A percentile compares a stretch with the other conserved stretches of the same genome.
Evolutionary conservation across 805 yeast genomes (phyloP).

Genomic region (Nakazawaea ishiwadae): DNA sequence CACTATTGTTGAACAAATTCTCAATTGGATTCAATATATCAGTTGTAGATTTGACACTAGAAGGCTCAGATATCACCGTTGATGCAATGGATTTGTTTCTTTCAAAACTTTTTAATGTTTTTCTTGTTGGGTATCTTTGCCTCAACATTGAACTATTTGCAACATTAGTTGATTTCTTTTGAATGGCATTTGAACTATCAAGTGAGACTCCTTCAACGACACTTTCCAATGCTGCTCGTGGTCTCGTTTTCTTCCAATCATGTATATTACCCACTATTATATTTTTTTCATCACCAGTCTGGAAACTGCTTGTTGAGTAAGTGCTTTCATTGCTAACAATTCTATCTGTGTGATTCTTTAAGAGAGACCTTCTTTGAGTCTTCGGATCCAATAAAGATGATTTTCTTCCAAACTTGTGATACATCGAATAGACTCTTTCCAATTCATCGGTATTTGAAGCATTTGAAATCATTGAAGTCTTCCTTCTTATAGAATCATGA

Average conservation of each 20-base stretch:
- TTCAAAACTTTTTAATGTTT: background rate
- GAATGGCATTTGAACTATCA: no score
- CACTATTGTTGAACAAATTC: background rate
- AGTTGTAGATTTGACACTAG: background rate
- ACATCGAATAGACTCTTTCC: constrained; percentile 11
- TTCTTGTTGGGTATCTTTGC: background rate
- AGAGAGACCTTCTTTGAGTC: background rate
- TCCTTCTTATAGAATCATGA: constrained; percentile 6
- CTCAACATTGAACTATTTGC: background rate
- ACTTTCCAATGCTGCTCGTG: no score
- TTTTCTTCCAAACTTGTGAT: constrained; percentile 4
- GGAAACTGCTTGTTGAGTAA: constrained; percentile 4
- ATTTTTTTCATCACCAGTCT: constrained; percentile 6
- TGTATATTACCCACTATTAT: constrained; percentile 7
- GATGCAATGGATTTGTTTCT: background rate
- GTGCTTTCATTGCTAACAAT: constrained; percentile 2
- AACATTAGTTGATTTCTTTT: no score
- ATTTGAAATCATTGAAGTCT: background rate
- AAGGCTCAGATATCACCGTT: background rate
- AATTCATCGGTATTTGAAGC: background rate
- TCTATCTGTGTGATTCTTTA: background rate
- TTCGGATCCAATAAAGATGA: no score
- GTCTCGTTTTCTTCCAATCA: background rate
- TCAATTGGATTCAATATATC: constrained; percentile 1
- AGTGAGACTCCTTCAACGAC: no score